phyloP scores from a whole-genome alignment of 192 early-diverging fungal genomes.

The Haplosporangium gracile region DNA sequence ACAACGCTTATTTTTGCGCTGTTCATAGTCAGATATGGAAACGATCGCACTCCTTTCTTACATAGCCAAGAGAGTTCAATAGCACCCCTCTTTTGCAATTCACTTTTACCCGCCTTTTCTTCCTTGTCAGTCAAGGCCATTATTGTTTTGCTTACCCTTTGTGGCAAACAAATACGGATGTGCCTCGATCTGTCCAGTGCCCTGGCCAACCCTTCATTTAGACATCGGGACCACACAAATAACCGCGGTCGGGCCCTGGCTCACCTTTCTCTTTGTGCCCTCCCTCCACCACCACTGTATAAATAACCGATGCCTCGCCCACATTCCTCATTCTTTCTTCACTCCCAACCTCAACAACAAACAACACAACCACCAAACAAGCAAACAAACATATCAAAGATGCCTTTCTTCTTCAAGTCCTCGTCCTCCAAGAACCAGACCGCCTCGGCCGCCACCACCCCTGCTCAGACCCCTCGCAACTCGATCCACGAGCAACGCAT shows the following conservation, averaged over 20 bases:
- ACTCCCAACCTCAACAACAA: not conserved
- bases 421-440: constrained; percentile 35
- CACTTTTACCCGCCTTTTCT: not conserved
- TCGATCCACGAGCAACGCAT: constrained; percentile 33
- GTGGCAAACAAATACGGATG: not conserved
- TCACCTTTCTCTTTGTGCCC: not conserved
- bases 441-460: constrained; percentile 29
- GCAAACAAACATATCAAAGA: not conserved
- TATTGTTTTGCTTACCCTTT: not conserved
- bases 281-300: not conserved
- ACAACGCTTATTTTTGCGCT: not conserved
- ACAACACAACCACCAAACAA: not conserved
- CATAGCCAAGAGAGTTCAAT: not conserved
- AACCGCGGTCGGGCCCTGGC: constrained; percentile 4
- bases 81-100: not conserved
- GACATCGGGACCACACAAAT: not conserved
- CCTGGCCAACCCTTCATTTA: constrained; percentile 1
- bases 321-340: not conserved
- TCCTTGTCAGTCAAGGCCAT: not conserved
- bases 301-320: not conserved
- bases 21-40: constrained; percentile 1
- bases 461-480: constrained; percentile 32
- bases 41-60: not conserved
- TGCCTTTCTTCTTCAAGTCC: constrained; percentile 17
- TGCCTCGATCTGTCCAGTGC: not conserved